Percentiles rank a stretch among this genome's conserved stretches.
phyloP scores from a whole-genome alignment of 2,329 filamentous ascomycete species.

The Elsinoe australis region DNA sequence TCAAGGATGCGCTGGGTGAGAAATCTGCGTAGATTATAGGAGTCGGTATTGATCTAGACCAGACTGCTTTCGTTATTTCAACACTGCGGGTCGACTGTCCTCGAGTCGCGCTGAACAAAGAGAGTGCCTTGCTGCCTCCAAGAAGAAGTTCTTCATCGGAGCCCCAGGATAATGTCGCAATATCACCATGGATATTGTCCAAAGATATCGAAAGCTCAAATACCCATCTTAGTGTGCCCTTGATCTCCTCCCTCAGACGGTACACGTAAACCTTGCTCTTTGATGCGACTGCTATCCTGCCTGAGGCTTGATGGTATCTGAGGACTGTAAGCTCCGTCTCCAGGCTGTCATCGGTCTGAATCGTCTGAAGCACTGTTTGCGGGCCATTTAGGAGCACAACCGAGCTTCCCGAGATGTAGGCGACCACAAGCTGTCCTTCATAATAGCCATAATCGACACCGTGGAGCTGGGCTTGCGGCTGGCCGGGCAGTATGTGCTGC shows the following conservation, averaged over 20 bases:
- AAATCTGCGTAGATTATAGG: conserved; percentile 66
- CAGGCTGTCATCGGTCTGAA: conserved; percentile 66
- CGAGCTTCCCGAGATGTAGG: conserved; percentile 83
- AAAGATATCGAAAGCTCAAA: conserved; percentile 52
- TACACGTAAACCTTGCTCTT: conserved; percentile 65
- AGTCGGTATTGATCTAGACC: conserved; percentile 67
- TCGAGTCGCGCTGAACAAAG: conserved; percentile 53
- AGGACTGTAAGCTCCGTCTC: conserved; percentile 63
- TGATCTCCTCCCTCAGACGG: conserved; percentile 64
- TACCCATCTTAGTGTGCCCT: conserved; percentile 65
- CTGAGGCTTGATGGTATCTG: conserved; percentile 69
- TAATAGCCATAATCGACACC: conserved; percentile 67
- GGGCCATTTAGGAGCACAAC: conserved; percentile 74
- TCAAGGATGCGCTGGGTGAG: conserved; percentile 79
- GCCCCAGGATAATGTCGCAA: conserved; percentile 74
- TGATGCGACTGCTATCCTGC: conserved; percentile 75
- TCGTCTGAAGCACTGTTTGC: conserved; percentile 72
- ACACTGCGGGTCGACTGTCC: conserved; percentile 23
- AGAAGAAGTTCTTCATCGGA: conserved; percentile 75
- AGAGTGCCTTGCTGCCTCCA: conserved; percentile 58
- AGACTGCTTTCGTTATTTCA: conserved; percentile 51
- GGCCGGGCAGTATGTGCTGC: conserved; percentile 72
- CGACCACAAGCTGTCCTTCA: conserved; percentile 64
- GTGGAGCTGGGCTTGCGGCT: conserved; percentile 70
- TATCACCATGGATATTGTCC: conserved; percentile 40